Percentiles rank a stretch among this genome's conserved stretches.
phyloP scores from a whole-genome alignment of 768 basidiomycete species.

The Lentinus brumalis region DNA sequence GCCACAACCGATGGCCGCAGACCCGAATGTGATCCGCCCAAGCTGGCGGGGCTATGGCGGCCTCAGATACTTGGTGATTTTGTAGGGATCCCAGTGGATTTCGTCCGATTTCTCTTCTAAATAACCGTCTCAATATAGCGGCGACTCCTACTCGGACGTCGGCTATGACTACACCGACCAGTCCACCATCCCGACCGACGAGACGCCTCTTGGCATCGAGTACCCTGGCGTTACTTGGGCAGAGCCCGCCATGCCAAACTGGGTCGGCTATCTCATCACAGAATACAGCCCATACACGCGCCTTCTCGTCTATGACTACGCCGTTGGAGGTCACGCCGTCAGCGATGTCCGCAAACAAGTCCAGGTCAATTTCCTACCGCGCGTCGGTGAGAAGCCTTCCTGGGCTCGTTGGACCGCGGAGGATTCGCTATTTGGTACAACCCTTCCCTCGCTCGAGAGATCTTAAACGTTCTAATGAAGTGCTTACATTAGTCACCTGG shows the following conservation, averaged over 20 bases:
- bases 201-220: slow-evolving; percentile 48
- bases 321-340: slow-evolving; percentile 52
- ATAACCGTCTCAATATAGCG: slow-evolving; percentile 40
- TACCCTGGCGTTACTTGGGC: slow-evolving; percentile 54
- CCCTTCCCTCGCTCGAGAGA: neutral
- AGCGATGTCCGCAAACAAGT: slow-evolving; percentile 45
- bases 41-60: slow-evolving; percentile 47
- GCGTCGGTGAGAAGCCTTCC: slow-evolving; percentile 25
- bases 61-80: slow-evolving; percentile 50
- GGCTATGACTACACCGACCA: slow-evolving; percentile 22
- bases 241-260: slow-evolving; percentile 53
- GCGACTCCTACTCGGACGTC: slow-evolving; percentile 59
- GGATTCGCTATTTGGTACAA: slow-evolving; percentile 30
- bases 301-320: slow-evolving; percentile 60
- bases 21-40: slow-evolving; percentile 12
- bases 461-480: neutral
- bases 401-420: slow-evolving; percentile 28
- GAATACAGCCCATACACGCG: slow-evolving; percentile 32
- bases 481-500: slow-evolving; percentile 54
- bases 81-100: slow-evolving; percentile 43
- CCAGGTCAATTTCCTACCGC: slow-evolving; percentile 39
- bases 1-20: neutral
- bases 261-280: slow-evolving; percentile 62
- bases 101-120: neutral
- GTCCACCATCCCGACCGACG: slow-evolving; percentile 36